Evolutionary conservation across 2,329 filamentous ascomycete genomes (phyloP), one percentile per base, ranked within the genome.

Genomic region (Sordariomycetes sp.): DNA sequence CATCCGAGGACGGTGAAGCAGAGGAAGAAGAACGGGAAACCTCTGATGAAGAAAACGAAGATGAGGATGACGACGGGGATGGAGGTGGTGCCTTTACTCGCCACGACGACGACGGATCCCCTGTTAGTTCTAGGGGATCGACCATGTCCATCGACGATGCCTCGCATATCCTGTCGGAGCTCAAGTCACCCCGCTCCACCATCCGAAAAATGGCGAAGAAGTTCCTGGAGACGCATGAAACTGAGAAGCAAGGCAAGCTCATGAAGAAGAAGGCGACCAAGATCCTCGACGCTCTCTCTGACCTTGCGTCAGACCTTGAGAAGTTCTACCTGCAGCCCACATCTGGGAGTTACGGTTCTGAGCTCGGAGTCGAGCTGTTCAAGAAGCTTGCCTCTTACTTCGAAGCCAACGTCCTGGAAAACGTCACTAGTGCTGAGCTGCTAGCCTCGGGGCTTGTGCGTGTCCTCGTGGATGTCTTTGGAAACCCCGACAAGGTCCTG

Each of bases 401-500:
- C 64, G 87, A 95, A 64, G 85, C 86, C 0, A 89, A 96, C 70
- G 86, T 94, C 1, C 71, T 96, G 57, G 88, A 96, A 66, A 95
- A 90, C 67, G 91, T 96, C 56, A 99, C 94, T 0, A 99, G 94
- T 70, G 91, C 92, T 53, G 94, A 99, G 68, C 75, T 99, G 35
- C 81, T 97, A 56, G 90, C 89, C 34, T 97, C 94, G 1, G 89
- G 90, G 20, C 82, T 99, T 57, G 91, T 99, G 12, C 83, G 89
- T 52, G 84, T 89, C 10, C 76, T 99, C 2, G 79, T 97, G 51
- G 81, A 88, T 35, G 81, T 96, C 10, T 90, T 99, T 66, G 88
- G 85, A 64, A 85, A 87, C 60, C 76, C 84, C 0, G 79, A 88
- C 62, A 79, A 84, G 57, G 69, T 74, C 51, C 65, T 84, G 36